phyloP scores from a whole-genome alignment of 768 basidiomycete species.

The Boletus pseudo-olivaceus region DNA sequence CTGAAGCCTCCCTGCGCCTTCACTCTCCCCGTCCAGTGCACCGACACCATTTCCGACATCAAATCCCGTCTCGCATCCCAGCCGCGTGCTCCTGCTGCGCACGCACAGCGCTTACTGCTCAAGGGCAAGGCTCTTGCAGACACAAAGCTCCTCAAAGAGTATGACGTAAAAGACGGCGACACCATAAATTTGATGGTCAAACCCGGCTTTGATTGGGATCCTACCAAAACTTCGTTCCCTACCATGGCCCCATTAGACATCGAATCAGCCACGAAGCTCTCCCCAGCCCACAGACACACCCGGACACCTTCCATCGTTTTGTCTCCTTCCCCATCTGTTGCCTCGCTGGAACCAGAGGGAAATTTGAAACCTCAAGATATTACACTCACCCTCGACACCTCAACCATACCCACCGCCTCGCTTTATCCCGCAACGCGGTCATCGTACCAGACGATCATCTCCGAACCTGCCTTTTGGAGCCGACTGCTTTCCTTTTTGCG shows the following conservation, averaged over 20 bases:
- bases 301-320: conserved; percentile 78
- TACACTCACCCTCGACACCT: conserved; percentile 62
- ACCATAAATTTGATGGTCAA: conserved; percentile 87
- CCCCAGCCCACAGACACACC: conserved; percentile 43
- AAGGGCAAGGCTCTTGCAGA: conserved; percentile 95
- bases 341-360: conserved; percentile 39
- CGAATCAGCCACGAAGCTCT: conserved; percentile 24
- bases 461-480: conserved; percentile 79
- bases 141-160: conserved; percentile 86
- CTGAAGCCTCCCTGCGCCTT: conserved; percentile 81
- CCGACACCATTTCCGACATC: conserved; percentile 80
- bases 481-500: conserved; percentile 61
- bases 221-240: conserved; percentile 36
- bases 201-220: conserved; percentile 65
- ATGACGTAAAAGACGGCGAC: conserved; percentile 75
- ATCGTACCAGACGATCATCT: conserved; percentile 45
- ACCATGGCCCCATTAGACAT: conserved; percentile 18
- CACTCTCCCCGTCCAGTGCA: conserved; percentile 66
- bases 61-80: conserved; percentile 71
- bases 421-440: conserved; percentile 36
- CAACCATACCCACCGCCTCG: conserved; percentile 45
- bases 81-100: conserved; percentile 68
- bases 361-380: conserved; percentile 51
- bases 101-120: conserved; percentile 80
- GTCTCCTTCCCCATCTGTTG: conserved; percentile 66